Base-by-base conservation (phyloP, 345 rosid genomes). In the Corymbia maculata region DNA sequence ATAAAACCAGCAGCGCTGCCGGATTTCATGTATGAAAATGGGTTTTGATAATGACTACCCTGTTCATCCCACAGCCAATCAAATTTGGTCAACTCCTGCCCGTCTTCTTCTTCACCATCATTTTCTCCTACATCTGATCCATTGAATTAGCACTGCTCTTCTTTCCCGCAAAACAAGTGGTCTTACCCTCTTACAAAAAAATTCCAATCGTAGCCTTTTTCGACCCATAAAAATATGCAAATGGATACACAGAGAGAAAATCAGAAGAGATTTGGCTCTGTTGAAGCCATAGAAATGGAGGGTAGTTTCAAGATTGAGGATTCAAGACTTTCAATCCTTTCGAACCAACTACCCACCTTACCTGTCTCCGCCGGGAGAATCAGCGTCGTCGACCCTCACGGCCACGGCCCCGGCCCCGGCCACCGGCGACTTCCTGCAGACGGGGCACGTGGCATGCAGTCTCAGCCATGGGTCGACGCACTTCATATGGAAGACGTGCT, bases 381-480 rank as follows among this genome's bases (percentile, higher is more conserved):
- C 66, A 28, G 42, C 13, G 42, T 36, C 42, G 6, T 85, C 66
- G 36, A 52, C 49, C 19, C 19, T 2, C 8, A 22, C 13, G 24
- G 57, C 24, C 36, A 22, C 61, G 6, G 45, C 9, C 28, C 24
- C 24, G 61, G 13, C 61, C 13, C 61, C 22, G 61, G 28, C 42
- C 49, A 14, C 28, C 13, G 87, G 85, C 30, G 49, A 55, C 49
- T 32, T 87, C 85, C 90, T 52, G 68, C 90, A 89, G 17, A 87
- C 53, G 24, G 90, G 90, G 85, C 90, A 89, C 30, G 89, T 87
- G 9, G 79, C 49, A 47, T 87, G 88, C 85, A 49, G 42, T 85
- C 87, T 87, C 68, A 89, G 89, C 90, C 90, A 89, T 47, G 79
- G 88, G 85, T 87, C 89, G 13, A 89, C 87, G 28, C 90, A 89